Evolutionary conservation across 371 early-diverging fungal genomes (phyloP).

Genomic region (Mortierella sp.): DNA sequence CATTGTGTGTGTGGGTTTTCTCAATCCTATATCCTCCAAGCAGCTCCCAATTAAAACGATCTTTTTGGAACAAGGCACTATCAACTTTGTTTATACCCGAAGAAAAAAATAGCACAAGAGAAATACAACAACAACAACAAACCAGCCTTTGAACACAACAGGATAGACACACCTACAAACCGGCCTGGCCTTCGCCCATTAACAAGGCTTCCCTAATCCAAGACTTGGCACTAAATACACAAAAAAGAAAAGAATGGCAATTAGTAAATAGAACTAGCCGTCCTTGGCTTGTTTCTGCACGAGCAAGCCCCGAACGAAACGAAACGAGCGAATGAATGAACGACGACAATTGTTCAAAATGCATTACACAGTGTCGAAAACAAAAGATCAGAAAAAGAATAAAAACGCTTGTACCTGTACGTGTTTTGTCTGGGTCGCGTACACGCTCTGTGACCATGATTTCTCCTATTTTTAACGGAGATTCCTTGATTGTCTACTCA

Average conservation of each 20-base stretch:
- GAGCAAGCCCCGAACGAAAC: not conserved
- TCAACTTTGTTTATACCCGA: not conserved
- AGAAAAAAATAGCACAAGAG: not conserved
- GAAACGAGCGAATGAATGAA: not conserved
- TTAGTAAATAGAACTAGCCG: not conserved
- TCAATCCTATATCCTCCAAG: not conserved
- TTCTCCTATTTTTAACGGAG: not conserved
- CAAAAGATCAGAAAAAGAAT: too few species aligned
- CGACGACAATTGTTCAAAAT: not conserved
- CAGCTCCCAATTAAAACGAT: too few species aligned
- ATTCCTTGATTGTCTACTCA: not conserved
- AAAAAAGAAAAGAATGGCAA: not conserved
- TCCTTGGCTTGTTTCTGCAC: not conserved
- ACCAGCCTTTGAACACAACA: not conserved
- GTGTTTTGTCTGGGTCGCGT: not conserved
- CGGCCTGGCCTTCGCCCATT: not conserved
- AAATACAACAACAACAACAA: not conserved
- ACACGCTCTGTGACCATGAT: too few species aligned
- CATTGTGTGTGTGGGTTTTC: not conserved
- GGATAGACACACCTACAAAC: too few species aligned
- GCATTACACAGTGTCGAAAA: not conserved
- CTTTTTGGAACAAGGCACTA: too few species aligned
- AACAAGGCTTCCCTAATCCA: not conserved
- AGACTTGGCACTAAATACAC: not conserved
- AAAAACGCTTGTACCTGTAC: not conserved